A percentile compares a stretch with the other conserved stretches of the same genome.
These are phyloP conservation scores for Arctium lappa DNA, from an alignment of 129 eudicot genomes.

Conservation along the genomic window DNA sequence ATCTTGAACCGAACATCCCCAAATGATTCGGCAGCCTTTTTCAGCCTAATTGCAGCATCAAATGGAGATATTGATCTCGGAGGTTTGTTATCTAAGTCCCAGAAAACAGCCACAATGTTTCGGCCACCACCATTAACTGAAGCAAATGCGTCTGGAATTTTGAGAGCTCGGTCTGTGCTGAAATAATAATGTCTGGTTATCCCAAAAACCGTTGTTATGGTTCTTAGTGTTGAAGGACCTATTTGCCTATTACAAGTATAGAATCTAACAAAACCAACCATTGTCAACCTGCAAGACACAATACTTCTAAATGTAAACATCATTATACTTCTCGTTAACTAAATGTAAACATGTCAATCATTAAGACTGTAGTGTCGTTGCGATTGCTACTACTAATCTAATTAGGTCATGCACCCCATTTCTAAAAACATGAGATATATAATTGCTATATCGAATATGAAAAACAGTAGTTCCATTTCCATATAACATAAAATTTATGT, in stretches of 20 bases:
- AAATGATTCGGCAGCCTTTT: constrained; percentile 51
- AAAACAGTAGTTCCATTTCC: no score
- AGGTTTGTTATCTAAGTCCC: constrained; percentile 89
- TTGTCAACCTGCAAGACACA: constrained; percentile 21
- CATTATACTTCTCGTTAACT: no score
- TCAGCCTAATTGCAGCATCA: constrained; percentile 71
- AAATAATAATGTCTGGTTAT: constrained; percentile 22
- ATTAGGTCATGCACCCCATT: no score
- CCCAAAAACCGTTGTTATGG: neutral
- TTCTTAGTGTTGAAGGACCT: constrained; percentile 12
- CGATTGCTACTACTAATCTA: no score
- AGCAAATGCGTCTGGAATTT: constrained; percentile 23
- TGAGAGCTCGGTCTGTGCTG: constrained; percentile 7
- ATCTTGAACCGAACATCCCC: constrained; percentile 61
- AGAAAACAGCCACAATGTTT: constrained; percentile 65
- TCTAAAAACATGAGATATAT: no score
- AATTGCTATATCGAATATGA: no score
- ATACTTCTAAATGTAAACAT: neutral
- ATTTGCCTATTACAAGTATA: neutral
- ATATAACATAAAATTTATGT: no score
- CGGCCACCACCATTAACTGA: constrained; percentile 17
- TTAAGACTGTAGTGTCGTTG: no score
- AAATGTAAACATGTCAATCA: no score
- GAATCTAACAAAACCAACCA: constrained; percentile 18
- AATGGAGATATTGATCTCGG: constrained; percentile 60